Conservation (phyloP, 805 yeast species). For the Barnettozyma botsteinii region DNA sequence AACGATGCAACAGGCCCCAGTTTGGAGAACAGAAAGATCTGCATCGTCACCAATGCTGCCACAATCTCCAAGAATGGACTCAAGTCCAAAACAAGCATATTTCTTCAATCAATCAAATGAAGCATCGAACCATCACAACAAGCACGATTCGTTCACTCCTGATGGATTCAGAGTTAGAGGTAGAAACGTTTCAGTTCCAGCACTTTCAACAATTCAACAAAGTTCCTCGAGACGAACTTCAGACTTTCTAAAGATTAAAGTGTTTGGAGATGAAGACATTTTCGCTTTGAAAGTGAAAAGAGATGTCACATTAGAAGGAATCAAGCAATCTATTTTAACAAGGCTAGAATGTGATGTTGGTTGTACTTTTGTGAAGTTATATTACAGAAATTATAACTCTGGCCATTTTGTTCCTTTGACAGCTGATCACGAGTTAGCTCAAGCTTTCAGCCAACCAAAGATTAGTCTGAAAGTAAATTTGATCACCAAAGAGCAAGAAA, state of each 20-base stretch:
- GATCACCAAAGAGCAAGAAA: slow-evolving; percentile 3
- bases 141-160: not conserved
- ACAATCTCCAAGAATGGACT: slow-evolving; percentile 1
- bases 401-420: slow-evolving; percentile 18
- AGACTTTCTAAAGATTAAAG: slow-evolving; percentile 19
- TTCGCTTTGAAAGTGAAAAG: slow-evolving; percentile 20
- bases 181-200: slow-evolving; percentile 7
- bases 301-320: slow-evolving; percentile 2
- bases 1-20: slow-evolving; percentile 4
- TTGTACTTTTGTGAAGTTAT: slow-evolving; percentile 12
- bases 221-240: not conserved
- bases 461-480: slow-evolving; percentile 13
- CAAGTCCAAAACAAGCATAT: not conserved
- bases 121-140: not conserved
- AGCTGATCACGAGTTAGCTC: slow-evolving; percentile 16
- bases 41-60: slow-evolving; percentile 4
- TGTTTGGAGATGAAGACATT: slow-evolving; percentile 21
- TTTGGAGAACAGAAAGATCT: slow-evolving; percentile 2
- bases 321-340: slow-evolving; percentile 19
- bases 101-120: not conserved
- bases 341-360: slow-evolving; percentile 20
- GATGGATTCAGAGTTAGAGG: not conserved
- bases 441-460: slow-evolving; percentile 15
- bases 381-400: slow-evolving; percentile 14
- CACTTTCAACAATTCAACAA: not conserved